Evolutionary conservation across 2,329 filamentous ascomycete species (phyloP), one percentile per base, ranked within the genome.

Genomic region (Curvularia eragrostidis): DNA sequence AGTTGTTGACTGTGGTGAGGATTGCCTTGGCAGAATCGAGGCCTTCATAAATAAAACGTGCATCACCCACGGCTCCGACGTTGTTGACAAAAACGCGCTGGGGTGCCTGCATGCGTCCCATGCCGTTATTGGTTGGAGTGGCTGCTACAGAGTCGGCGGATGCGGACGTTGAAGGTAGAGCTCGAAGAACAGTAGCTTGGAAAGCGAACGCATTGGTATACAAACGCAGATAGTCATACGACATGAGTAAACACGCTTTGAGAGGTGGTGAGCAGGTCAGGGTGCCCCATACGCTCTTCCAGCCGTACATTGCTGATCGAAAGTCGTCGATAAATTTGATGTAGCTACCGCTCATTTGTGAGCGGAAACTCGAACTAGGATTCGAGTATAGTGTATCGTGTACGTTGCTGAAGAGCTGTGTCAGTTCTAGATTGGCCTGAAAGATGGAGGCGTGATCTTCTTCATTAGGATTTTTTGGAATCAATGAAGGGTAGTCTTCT

Each of bases 201-300:
- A 91, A 91, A 1, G 89, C 89, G 69, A 91, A 91, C 0, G 89
- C 89, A 57, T 90, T 91, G 48, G 89, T 89, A 71, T 91, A 91
- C 0, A 91, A 81, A 6, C 89, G 83, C 1, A 91, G 77, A 67
- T 91, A 91, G 64, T 91, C 88, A 67, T 90, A 91, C 0, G 88
- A 89, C 67, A 91, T 81, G 23, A 90, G 80, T 2, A 91, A 75
- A 5, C 85, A 89, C 3, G 86, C 85, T 70, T 90, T 90, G 62
- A 91, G 83, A 5, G 85, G 84, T 1, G 85, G 81, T 1, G 88
- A 89, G 68, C 88, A 90, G 41, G 83, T 85, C 26, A 90, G 73
- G 1, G 84, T 85, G 1, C 87, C 87, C 88, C 89, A 91, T 1
- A 85, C 83, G 42, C 86, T 84, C 65, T 91, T 89, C 89, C 89